Evolutionary conservation across 768 basidiomycete genomes (phyloP).

Genomic region (Mycena olivaceomarginata): DNA sequence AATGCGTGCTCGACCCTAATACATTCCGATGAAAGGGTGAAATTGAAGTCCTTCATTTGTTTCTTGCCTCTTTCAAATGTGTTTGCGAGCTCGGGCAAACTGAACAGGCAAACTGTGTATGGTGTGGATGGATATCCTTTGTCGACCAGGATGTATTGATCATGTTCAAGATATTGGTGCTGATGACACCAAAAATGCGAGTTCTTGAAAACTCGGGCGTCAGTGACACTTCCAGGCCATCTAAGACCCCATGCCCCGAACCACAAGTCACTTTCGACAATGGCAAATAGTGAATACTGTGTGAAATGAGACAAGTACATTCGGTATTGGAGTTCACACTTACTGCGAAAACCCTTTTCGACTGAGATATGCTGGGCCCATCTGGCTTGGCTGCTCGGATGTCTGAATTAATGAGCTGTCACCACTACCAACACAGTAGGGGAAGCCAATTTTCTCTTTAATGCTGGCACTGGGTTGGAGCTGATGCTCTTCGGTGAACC

Average conservation of each 20-base stretch:
- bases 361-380: no score
- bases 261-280: neutral
- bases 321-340: no score
- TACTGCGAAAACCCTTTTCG: no score
- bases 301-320: neutral
- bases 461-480: neutral
- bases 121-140: slow-evolving; percentile 28
- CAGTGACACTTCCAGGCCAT: neutral
- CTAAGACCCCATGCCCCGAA: neutral
- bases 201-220: no score
- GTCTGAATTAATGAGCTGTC: no score
- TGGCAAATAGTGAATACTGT: slow-evolving; percentile 19
- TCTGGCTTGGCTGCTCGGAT: no score
- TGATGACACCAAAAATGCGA: no score
- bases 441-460: slow-evolving; percentile 13
- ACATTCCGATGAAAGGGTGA: slow-evolving; percentile 17
- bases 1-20: slow-evolving; percentile 16
- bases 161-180: slow-evolving; percentile 23
- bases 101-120: slow-evolving; percentile 17
- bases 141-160: slow-evolving; percentile 20
- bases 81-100: slow-evolving; percentile 16
- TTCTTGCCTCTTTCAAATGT: neutral
- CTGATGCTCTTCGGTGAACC: slow-evolving; percentile 21
- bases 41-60: slow-evolving; percentile 17
- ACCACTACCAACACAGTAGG: no score